A percentile compares a stretch with the other conserved stretches of the same genome.
Conservation (phyloP, 2,329 filamentous ascomycete genomes). For the Venturia aucupariae region DNA sequence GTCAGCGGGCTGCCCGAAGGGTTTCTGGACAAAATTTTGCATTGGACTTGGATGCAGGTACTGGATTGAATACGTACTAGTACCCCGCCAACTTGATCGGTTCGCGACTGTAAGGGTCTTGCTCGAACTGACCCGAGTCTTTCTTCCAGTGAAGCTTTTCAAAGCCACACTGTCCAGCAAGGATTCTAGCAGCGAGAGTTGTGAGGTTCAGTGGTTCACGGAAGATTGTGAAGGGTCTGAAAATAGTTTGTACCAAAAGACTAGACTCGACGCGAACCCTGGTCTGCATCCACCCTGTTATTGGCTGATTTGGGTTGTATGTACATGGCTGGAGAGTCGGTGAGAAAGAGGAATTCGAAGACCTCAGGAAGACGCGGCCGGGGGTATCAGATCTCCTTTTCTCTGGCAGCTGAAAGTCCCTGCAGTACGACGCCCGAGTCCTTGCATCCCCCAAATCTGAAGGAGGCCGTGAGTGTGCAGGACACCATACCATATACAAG, state of each 20-base stretch:
- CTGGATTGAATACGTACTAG: background rate
- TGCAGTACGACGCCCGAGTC: too few relatives aligned
- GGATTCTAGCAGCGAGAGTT: background rate
- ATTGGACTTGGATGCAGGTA: background rate
- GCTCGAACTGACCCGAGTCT: background rate
- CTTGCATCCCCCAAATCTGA: too few relatives aligned
- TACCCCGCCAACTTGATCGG: background rate
- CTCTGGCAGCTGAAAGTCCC: too few relatives aligned
- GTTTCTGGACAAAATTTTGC: background rate
- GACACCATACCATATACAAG: too few relatives aligned
- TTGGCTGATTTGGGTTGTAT: background rate
- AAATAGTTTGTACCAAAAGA: background rate
- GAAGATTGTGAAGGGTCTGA: background rate
- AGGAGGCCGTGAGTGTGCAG: too few relatives aligned
- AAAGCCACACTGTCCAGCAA: background rate
- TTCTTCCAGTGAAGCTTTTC: background rate
- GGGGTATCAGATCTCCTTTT: too few relatives aligned
- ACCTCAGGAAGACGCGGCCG: too few relatives aligned
- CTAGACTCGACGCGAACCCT: constrained; percentile 2
- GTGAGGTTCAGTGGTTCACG: background rate
- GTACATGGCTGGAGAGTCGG: background rate
- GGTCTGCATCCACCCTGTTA: background rate
- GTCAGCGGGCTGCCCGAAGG: background rate
- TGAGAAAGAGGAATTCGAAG: background rate
- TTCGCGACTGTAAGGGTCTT: background rate